Evolutionary conservation across 345 rosid genomes (phyloP), one percentile per base, ranked within the genome.

Genomic region (Hirschfeldia incana): DNA sequence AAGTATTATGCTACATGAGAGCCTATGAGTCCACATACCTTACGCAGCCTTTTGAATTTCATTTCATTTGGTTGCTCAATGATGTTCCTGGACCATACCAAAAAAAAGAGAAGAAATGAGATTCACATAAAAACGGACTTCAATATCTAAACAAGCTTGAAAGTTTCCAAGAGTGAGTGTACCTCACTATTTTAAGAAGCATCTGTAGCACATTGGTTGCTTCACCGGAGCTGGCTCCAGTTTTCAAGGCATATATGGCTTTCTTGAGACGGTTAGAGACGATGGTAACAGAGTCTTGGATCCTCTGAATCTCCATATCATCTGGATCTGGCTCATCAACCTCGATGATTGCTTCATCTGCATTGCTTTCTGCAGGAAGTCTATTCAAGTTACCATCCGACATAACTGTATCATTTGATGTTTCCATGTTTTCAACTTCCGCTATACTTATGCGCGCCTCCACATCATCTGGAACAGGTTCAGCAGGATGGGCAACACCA

Each of bases 261-360:
- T 86, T 87, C 83, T 85, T 87, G 83, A 95, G 70, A 69, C 87
- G 91, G 70, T 79, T 81, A 77, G 92, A 86, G 59, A 89, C 70
- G 77, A 75, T 75, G 37, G 88, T 66, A 73, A 91, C 91, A 57
- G 97, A 85, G 81, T 91, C 92, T 81, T 88, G 97, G 36, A 93
- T 95, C 80, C 92, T 89, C 65, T 73, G 86, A 67, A 93, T 59
- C 86, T 91, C 99, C 79, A 82, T 76, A 73, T 90, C 91, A 79
- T 90, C 94, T 65, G 91, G 97, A 84, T 86, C 91, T 2, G 92
- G 94, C 78, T 93, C 97, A 78, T 85, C 86, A 26, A 82, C 85
- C 65, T 84, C 83, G 85, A 85, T 80, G 74, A 69, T 39, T 28
- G 86, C 82, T 73, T 78, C 73, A 17, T 33, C 68, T 58, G 11